These are phyloP conservation scores for Lodderomyces elongisporus DNA, from an alignment of 1,139 yeast species.

Conservation along the genomic window DNA sequence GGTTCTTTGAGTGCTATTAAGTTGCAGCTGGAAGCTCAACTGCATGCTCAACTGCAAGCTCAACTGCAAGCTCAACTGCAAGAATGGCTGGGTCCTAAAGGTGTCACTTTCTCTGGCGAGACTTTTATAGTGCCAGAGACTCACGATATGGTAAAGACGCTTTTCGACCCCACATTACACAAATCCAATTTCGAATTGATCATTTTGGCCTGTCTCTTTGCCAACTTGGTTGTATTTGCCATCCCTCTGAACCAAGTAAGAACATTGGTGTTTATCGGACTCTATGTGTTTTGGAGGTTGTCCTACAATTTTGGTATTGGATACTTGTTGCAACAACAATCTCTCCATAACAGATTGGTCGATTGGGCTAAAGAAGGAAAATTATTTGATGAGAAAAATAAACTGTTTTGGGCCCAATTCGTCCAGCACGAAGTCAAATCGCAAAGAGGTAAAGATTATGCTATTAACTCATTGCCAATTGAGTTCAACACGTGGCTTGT, in stretches of 20 bases:
- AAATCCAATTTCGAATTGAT: slow-evolving; percentile 64
- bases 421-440: slow-evolving; percentile 44
- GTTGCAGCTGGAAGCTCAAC: neutral
- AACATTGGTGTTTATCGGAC: slow-evolving; percentile 42
- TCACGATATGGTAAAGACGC: slow-evolving; percentile 79
- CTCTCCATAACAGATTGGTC: slow-evolving; percentile 54
- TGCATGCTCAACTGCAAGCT: too few relatives aligned
- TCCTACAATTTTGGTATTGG: slow-evolving; percentile 82
- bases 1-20: neutral
- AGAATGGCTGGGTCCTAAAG: slow-evolving; percentile 26
- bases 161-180: slow-evolving; percentile 70
- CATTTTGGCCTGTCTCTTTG: slow-evolving; percentile 48
- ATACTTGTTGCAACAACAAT: slow-evolving; percentile 60
- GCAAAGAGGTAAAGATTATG: slow-evolving; percentile 56
- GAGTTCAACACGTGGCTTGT: slow-evolving; percentile 84
- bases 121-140: slow-evolving; percentile 71
- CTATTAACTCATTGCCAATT: slow-evolving; percentile 51
- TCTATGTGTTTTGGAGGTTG: slow-evolving; percentile 73
- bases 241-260: slow-evolving; percentile 28
- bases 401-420: slow-evolving; percentile 27
- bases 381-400: slow-evolving; percentile 40
- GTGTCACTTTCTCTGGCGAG: slow-evolving; percentile 45
- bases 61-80: neutral
- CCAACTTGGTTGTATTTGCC: slow-evolving; percentile 49
- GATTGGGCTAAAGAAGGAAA: slow-evolving; percentile 44